Evolutionary conservation across 129 eudicot species (phyloP).

Genomic region (Calendula officinalis): DNA sequence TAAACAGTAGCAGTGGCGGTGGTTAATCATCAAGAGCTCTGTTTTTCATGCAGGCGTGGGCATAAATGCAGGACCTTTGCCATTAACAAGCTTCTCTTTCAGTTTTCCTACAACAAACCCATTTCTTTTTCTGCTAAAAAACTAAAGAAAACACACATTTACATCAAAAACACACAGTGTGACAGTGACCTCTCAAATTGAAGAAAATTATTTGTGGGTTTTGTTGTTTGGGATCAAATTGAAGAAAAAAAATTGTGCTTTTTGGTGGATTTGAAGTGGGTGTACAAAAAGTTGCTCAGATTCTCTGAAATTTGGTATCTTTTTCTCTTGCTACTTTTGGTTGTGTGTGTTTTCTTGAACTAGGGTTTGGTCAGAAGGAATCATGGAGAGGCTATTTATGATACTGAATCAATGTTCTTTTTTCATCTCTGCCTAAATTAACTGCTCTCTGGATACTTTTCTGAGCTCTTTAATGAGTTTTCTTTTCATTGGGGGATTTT

Average conservation of each 20-base stretch:
- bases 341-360: constrained; percentile 34
- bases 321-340: constrained; percentile 49
- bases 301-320: constrained; percentile 83
- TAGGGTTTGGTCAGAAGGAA: constrained; percentile 50
- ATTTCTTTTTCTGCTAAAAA: background rate
- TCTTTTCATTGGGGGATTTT: constrained; percentile 42
- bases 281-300: constrained; percentile 56
- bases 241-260: constrained; percentile 24
- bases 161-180: background rate
- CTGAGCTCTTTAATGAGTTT: constrained; percentile 50
- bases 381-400: constrained; percentile 39
- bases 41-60: constrained; percentile 92
- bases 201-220: constrained; percentile 5
- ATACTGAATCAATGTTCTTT: constrained; percentile 46
- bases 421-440: constrained; percentile 32
- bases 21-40: constrained; percentile 98
- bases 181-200: background rate
- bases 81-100: constrained; percentile 37
- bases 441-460: constrained; percentile 40
- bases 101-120: constrained; percentile 33
- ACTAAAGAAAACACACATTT: constrained; percentile 3
- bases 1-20: constrained; percentile 74
- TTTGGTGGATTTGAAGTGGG: constrained; percentile 17
- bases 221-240: constrained; percentile 24
- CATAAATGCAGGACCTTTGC: constrained; percentile 70